Conservation (phyloP, 352 stramenopile species). For the Globisporangium orthogonon region DNA sequence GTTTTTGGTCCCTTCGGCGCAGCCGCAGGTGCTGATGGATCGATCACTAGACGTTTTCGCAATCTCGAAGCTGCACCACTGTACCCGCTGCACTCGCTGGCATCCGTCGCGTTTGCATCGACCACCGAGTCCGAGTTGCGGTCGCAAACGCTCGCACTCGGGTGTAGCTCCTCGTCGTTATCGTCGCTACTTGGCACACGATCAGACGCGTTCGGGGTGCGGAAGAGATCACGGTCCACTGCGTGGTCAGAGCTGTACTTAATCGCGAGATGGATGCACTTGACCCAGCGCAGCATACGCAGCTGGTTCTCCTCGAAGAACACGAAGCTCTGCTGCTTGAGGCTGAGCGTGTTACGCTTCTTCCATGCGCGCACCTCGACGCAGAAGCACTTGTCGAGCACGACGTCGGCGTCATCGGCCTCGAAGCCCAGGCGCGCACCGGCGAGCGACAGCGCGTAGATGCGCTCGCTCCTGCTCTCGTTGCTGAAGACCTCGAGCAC, state of each 20-base stretch:
- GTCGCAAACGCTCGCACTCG: conserved; percentile 17
- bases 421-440: conserved; percentile 57
- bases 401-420: conserved; percentile 55
- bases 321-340: conserved; percentile 56
- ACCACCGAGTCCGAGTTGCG: conserved; percentile 3
- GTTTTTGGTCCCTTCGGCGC: conserved; percentile 11
- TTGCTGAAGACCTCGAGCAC: conserved; percentile 64
- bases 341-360: conserved; percentile 52
- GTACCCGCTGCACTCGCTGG: not conserved
- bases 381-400: conserved; percentile 75
- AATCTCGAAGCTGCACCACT: conserved; percentile 1
- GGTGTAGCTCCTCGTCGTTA: conserved; percentile 1
- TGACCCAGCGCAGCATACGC: conserved; percentile 67
- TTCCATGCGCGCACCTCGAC: conserved; percentile 67
- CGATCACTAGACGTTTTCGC: conserved; percentile 26
- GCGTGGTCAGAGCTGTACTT: conserved; percentile 29
- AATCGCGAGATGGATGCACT: conserved; percentile 69
- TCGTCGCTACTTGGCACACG: conserved; percentile 2
- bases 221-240: conserved; percentile 31
- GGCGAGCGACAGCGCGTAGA: conserved; percentile 60
- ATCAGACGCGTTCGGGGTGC: conserved; percentile 16
- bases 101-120: not conserved
- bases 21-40: conserved; percentile 8
- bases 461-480: conserved; percentile 36
- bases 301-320: conserved; percentile 71